A percentile compares a stretch with the other conserved stretches of the same genome.
Conservation (phyloP, 176 grass and related monocot genomes). For the Sorghum bicolor region Sorghum_bicolor_NCBIv3 NC_012872.2:58239001-58239500, state of each 20-base stretch:
- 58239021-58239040: not conserved
- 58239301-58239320: not conserved
- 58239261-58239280: not conserved
- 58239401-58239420: not conserved
- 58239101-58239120: not conserved
- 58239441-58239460: not conserved
- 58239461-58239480: not conserved
- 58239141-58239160: not conserved
- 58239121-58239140: not conserved
- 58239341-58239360: too few species aligned
- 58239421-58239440: not conserved
- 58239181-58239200: not conserved
- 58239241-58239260: not conserved
- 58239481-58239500: not conserved
- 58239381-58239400: too few species aligned
- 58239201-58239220: not conserved
- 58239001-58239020: not conserved
- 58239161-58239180: not conserved
- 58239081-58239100: not conserved
- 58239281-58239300: not conserved
- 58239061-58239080: not conserved
- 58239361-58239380: too few species aligned
- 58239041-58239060: not conserved
- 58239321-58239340: not conserved
- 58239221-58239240: not conserved